Evolutionary conservation across 208 protist genomes (phyloP), one percentile per base, ranked within the genome.

Genomic region (Trypanosoma theileri): DNA sequence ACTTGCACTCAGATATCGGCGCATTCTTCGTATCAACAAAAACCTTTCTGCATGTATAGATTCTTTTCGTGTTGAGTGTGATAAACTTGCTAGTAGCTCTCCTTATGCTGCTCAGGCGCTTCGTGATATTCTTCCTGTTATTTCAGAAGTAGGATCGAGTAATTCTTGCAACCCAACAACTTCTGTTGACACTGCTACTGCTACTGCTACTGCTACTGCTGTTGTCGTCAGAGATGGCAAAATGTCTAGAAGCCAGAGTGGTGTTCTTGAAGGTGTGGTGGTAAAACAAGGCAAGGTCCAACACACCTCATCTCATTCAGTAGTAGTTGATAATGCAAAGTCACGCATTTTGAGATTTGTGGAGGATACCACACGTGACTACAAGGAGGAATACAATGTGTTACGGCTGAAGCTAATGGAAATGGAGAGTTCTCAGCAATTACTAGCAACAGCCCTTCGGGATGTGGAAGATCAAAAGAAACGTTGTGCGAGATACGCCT

Each of bases 1-100:
- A 71, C 79, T 89, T 10, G 75, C 88, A 50, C 50, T 53, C 12
- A 75, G 35, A 10, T 76, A 79, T 28, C 76, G 88, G 56, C 58
- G 54, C 52, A 40, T 71, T 28, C 76, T 71, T 21, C 59, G 69
- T 59, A 54, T 63, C 41, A 75, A 77, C 40, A 71, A 73, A 6
- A 66, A 80, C 19, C 67, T 86, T 56, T 66, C 58, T 9, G 19
- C 53, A 21, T 72, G 64, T 44, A 62, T 90, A n/a, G 66, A 84
- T 17, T 58, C 41, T 0, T 54, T 90, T 52, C 62, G 75, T n/a
- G 71, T 53, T n/a, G 73, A 86, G 61, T 59, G 74, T n/a, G 42
- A 64, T 57, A 16, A n/a, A 13, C 41, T 73, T 35, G 61, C 52
- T n/a, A 69, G 58, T 21, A 59, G 42, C 13, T 71, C 28, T 48